Percentiles rank a stretch among this genome's conserved stretches.
Conservation (phyloP, 345 rosid species). For the Alliaria petiolata region DNA sequence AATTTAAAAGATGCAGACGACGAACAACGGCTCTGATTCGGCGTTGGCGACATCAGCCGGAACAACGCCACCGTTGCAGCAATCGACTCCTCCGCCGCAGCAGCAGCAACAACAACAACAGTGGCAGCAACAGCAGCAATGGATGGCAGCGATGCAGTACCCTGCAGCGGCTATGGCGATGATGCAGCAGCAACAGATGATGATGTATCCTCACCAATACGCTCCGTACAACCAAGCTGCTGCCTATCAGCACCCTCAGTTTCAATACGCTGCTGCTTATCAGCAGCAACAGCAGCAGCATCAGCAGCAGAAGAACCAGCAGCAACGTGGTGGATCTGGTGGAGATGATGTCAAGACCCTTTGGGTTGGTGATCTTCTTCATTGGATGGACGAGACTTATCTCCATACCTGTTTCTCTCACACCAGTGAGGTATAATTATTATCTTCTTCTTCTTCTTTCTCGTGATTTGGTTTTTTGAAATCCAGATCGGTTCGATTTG, state of each 20-base stretch:
- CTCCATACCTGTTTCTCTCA: constrained; percentile 70
- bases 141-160: constrained; percentile 77
- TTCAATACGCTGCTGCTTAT: neutral
- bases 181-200: constrained; percentile 86
- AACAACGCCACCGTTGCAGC: constrained; percentile 42
- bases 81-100: constrained; percentile 34
- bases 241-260: constrained; percentile 18
- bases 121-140: constrained; percentile 38
- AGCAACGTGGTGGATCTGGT: constrained; percentile 38
- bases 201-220: constrained; percentile 85
- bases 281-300: constrained; percentile 23
- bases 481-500: too few relatives aligned
- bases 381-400: constrained; percentile 92
- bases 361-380: constrained; percentile 86
- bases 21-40: constrained; percentile 45
- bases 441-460: neutral
- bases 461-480: neutral
- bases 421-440: constrained; percentile 62
- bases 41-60: constrained; percentile 24
- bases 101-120: constrained; percentile 35
- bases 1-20: constrained; percentile 32
- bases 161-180: constrained; percentile 86
- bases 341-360: constrained; percentile 67
- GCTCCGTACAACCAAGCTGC: constrained; percentile 23
- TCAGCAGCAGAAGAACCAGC: constrained; percentile 14